phyloP scores from a whole-genome alignment of 148 eudicot species.

The Camellia granthamiana region DNA sequence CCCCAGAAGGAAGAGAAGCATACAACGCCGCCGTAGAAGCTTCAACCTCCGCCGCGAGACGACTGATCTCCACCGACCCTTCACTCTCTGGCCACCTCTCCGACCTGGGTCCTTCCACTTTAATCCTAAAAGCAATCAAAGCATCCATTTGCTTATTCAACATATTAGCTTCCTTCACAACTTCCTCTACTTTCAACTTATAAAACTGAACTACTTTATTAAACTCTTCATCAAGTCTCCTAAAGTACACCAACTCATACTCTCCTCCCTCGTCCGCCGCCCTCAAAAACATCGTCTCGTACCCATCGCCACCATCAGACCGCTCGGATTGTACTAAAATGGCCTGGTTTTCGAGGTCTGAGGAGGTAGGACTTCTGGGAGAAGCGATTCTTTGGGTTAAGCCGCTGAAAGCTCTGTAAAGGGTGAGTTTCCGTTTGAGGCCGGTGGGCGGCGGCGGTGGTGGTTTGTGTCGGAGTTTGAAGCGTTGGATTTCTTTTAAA shows the following conservation, averaged over 20 bases:
- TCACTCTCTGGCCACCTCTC: no score
- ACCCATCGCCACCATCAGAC: neutral
- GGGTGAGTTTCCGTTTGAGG: slow-evolving; percentile 19
- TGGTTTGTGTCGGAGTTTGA: neutral
- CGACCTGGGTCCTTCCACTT: slow-evolving; percentile 23
- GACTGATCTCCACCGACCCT: neutral
- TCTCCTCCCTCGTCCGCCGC: slow-evolving; percentile 31
- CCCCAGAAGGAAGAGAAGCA: slow-evolving; percentile 9
- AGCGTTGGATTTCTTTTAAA: slow-evolving; percentile 26
- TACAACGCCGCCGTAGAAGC: slow-evolving; percentile 6
- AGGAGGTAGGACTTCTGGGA: neutral
- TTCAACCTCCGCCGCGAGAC: slow-evolving; percentile 9
- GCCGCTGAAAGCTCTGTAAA: slow-evolving; percentile 42
- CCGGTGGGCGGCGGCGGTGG: neutral
- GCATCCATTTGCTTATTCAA: slow-evolving; percentile 42
- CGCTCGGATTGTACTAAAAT: slow-evolving; percentile 20
- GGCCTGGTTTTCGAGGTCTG: slow-evolving; percentile 26
- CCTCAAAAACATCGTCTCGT: slow-evolving; percentile 29
- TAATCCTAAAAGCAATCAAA: slow-evolving; percentile 36
- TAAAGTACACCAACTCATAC: slow-evolving; percentile 30
- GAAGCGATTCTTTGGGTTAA: neutral
- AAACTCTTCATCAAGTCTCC: slow-evolving; percentile 38
- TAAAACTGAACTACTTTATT: slow-evolving; percentile 35
- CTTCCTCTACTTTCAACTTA: slow-evolving; percentile 30
- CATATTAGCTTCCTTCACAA: slow-evolving; percentile 26